These are phyloP conservation scores for Talaromyces albobiverticillius DNA, from an alignment of 2,329 filamentous ascomycete genomes.

Conservation along the genomic window DNA sequence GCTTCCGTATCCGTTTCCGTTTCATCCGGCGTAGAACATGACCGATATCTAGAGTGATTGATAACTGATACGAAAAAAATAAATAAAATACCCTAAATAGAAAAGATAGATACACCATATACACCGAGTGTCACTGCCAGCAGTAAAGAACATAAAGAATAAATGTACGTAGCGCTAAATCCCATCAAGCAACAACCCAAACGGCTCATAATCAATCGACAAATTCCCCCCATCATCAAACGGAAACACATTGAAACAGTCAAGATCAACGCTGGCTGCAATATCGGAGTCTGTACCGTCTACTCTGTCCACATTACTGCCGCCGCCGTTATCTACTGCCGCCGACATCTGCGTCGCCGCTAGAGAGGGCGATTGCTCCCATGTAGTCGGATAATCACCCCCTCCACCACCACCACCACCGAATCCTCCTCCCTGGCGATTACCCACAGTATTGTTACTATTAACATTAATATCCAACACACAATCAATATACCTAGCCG, in stretches of 20 bases:
- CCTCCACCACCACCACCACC: too few relatives aligned
- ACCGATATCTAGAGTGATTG: too few relatives aligned
- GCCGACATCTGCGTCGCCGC: background rate
- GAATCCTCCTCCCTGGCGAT: background rate
- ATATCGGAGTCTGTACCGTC: conserved; percentile 2
- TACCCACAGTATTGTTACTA: background rate
- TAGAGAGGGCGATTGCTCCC: background rate
- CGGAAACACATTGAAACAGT: conserved; percentile 12
- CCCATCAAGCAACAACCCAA: conserved; percentile 13
- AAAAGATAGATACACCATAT: too few relatives aligned
- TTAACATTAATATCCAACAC: conserved; percentile 9
- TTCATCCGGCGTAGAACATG: too few relatives aligned
- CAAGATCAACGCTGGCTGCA: conserved; percentile 10
- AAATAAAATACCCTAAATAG: too few relatives aligned
- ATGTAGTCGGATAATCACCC: background rate
- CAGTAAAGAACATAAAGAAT: too few relatives aligned
- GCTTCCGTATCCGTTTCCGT: too few relatives aligned
- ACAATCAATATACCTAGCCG: conserved; percentile 12
- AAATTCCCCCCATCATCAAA: conserved; percentile 12
- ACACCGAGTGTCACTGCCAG: too few relatives aligned
- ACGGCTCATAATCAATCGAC: conserved; percentile 15
- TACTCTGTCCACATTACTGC: background rate
- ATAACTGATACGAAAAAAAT: too few relatives aligned
- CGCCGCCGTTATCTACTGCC: background rate
- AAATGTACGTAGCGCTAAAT: too few relatives aligned